Evolutionary conservation across 257 asterid genomes (phyloP).

Genomic region (Coffea canephora): DNA sequence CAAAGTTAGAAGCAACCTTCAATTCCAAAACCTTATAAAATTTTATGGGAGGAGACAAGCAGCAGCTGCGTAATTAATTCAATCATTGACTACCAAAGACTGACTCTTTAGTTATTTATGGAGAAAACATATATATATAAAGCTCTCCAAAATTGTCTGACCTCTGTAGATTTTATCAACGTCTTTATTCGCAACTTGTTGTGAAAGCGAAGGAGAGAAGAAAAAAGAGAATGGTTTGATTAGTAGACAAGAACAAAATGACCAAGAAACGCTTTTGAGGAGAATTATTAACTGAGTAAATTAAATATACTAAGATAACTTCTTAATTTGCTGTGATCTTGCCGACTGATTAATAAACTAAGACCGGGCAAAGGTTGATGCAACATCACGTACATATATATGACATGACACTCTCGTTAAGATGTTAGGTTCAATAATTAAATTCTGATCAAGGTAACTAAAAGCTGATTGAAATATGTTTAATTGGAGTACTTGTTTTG

Average conservation of each 20-base stretch:
- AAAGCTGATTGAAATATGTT: neutral
- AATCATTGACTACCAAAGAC: slow-evolving; percentile 17
- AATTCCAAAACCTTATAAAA: slow-evolving; percentile 9
- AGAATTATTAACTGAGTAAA: neutral
- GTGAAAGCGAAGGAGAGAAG: neutral
- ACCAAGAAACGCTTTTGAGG: slow-evolving; percentile 9
- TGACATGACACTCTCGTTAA: slow-evolving; percentile 2
- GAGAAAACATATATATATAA: neutral
- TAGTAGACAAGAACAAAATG: slow-evolving; percentile 11
- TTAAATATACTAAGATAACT: neutral
- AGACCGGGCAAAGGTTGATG: neutral
- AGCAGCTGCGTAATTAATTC: slow-evolving; percentile 9
- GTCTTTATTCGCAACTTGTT: slow-evolving; percentile 9
- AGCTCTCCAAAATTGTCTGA: neutral
- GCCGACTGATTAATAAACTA: neutral
- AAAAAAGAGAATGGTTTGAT: neutral
- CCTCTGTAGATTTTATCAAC: neutral
- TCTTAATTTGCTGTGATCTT: neutral
- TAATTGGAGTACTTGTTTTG: neutral
- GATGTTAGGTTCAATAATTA: neutral
- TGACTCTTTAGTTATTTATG: neutral
- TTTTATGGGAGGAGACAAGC: neutral
- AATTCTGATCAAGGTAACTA: neutral
- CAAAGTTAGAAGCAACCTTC: slow-evolving; percentile 9
- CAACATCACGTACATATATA: neutral